phyloP scores from a whole-genome alignment of 2,329 filamentous ascomycete species.

The Scedosporium dehoogii region DNA sequence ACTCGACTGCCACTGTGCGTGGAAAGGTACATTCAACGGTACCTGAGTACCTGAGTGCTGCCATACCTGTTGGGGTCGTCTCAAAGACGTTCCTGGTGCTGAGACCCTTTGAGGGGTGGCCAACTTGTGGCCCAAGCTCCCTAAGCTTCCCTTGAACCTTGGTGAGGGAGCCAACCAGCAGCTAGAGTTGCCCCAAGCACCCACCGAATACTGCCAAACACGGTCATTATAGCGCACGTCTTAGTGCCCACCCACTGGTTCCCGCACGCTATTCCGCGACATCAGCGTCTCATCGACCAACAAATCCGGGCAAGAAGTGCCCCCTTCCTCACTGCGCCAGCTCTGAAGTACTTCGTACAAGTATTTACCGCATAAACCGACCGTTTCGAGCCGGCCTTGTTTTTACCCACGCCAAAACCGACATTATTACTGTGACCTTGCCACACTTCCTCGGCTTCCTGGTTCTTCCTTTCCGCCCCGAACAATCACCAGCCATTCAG shows the following conservation, averaged over 20 bases:
- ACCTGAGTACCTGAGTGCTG: neutral
- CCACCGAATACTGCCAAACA: neutral
- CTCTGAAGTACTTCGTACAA: no score
- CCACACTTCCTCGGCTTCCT: conserved; percentile 1
- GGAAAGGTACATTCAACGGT: no score
- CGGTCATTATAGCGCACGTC: neutral
- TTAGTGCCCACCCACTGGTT: neutral
- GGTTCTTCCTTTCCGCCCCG: conserved; percentile 8
- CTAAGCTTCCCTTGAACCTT: neutral
- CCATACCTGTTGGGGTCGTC: neutral
- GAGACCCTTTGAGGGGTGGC: neutral
- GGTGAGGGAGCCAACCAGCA: neutral
- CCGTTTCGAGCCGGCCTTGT: neutral
- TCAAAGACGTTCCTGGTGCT: neutral
- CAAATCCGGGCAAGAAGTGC: neutral
- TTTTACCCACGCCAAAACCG: neutral
- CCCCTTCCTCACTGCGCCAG: neutral
- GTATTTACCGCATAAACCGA: neutral
- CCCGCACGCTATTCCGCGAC: neutral
- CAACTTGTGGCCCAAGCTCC: neutral
- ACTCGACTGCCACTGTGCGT: no score
- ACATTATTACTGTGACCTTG: neutral
- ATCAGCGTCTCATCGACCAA: neutral
- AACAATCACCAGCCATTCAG: conserved; percentile 3
- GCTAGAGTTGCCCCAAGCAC: neutral